Percentiles rank a stretch among this genome's conserved stretches.
These are phyloP conservation scores for Globisporangium cylindrosporum DNA, from an alignment of 352 stramenopile genomes.

Conservation along the genomic window DNA sequence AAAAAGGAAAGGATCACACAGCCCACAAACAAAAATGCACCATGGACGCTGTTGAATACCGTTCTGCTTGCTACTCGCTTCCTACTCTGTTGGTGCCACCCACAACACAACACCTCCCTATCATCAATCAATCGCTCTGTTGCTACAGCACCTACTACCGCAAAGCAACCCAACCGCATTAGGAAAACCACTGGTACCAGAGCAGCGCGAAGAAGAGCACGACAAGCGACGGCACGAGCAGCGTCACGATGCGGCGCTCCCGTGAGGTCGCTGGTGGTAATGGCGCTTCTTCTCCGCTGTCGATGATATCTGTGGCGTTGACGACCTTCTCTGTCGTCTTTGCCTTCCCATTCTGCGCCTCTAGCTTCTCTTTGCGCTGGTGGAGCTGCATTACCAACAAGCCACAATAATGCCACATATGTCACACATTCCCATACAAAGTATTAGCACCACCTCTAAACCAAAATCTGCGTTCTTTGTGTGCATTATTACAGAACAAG, in stretches of 20 bases:
- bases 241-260: conserved; percentile 30
- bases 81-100: background rate
- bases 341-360: conserved; percentile 18
- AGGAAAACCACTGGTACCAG: conserved; percentile 38
- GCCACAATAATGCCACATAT: conserved; percentile 2
- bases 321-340: background rate
- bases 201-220: conserved; percentile 44
- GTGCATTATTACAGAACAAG: background rate
- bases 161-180: background rate
- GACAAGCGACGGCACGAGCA: conserved; percentile 48
- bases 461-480: background rate
- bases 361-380: conserved; percentile 41
- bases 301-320: conserved; percentile 4
- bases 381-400: conserved; percentile 24
- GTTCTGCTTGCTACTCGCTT: background rate
- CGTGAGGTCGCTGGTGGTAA: conserved; percentile 19
- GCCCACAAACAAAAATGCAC: background rate
- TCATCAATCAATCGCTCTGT: background rate
- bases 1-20: background rate
- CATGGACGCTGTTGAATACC: background rate
- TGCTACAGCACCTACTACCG: background rate
- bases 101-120: background rate
- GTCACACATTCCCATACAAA: background rate
- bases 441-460: background rate
- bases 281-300: conserved; percentile 4